Base-by-base conservation (phyloP, 176 grass and related monocot species). In the Urochloa ruziziensis region DNA sequence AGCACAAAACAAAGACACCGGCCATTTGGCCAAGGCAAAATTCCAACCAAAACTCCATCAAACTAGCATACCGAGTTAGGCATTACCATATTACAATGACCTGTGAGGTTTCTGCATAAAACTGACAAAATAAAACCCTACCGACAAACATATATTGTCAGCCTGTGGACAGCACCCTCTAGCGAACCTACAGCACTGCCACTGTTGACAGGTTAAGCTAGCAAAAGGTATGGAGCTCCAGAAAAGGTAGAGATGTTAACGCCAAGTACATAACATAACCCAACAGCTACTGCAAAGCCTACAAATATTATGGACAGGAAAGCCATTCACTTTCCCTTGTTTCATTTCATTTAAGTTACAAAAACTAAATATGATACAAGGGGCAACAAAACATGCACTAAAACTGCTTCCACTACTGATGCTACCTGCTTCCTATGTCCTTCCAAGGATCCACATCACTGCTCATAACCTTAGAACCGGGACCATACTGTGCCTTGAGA, bases 361-460 rank as follows among this genome's bases (percentile, higher is more conserved):
- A 86, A 86, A 84, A 83, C 86, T 93, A 91, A 95, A 93, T 93
- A 91, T 95, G 69, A 83, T 90, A 98, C 93, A 95, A 62, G 83
- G 82, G 74, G 80, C 70, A 85, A 87, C 62, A 94, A 83, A 87
- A 56, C 84, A 90, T 83, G 80, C 84, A 79, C 74, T 86, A 90
- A 27, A 60, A 37, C 80, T 77, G 23, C 80, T 83, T 80, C 40
- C 25, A 70, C 82, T 67, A 75, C 70, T 19, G 33, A 53, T 56
- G 79, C 88, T 92, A 92, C 85, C 93, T 90, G 70, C 86, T 87
- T 83, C 90, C 90, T 87, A 90, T 81, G 75, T 95, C 90, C 53
- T 86, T 92, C 93, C 90, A 95, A 28, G 90, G 71, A 43, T 95
- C 90, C 49, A 67, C 56, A 28, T 95, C 90, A 16, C 48, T 86